These are phyloP conservation scores for Sanguinoderma infundibulare DNA, from an alignment of 1,284 basidiomycete genomes.

Conservation along the genomic window DNA sequence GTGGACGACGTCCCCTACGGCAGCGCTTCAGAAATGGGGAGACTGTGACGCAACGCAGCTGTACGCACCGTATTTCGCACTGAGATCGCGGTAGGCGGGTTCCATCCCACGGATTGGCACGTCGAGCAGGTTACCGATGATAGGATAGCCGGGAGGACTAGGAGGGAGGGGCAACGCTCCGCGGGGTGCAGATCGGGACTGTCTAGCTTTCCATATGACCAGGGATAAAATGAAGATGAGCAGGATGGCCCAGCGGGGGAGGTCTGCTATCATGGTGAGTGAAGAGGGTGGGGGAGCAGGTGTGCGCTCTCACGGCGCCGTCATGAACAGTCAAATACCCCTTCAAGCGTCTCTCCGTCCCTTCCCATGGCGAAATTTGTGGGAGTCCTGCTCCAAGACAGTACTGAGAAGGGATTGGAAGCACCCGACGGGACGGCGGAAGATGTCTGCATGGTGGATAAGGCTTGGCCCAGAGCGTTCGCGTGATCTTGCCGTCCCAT, in stretches of 20 bases:
- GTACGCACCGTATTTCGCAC: background rate
- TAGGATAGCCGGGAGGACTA: slow-evolving; percentile 4
- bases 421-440: too few relatives aligned
- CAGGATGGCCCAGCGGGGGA: background rate
- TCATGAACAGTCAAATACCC: too few relatives aligned
- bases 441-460: too few relatives aligned
- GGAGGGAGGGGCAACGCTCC: slow-evolving; percentile 7
- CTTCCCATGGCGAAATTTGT: too few relatives aligned
- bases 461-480: too few relatives aligned
- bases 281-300: too few relatives aligned
- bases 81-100: background rate
- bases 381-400: too few relatives aligned
- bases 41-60: background rate
- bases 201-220: background rate
- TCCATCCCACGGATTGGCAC: slow-evolving; percentile 3
- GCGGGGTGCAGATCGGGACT: background rate
- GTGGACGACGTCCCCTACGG: slow-evolving; percentile 16
- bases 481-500: too few relatives aligned
- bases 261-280: background rate
- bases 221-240: background rate
- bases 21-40: background rate
- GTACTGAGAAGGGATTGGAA: too few relatives aligned
- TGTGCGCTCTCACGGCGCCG: too few relatives aligned
- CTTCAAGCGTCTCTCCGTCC: too few relatives aligned
- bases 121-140: slow-evolving; percentile 12